Conservation (phyloP, 1,139 yeast species). For the Candida frijolesensis region DNA sequence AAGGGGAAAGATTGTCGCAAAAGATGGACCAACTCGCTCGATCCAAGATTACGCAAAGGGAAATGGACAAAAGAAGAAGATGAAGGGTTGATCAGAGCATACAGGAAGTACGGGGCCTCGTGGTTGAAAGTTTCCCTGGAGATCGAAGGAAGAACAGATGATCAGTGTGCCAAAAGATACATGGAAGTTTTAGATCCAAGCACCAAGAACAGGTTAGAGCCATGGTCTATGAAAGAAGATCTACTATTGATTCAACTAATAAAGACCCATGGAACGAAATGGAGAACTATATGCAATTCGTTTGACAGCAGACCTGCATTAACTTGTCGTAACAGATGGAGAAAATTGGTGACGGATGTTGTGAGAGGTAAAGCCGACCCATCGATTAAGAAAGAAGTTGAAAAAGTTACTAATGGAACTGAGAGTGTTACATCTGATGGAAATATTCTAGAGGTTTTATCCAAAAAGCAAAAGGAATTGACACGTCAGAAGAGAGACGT, state of each 20-base stretch:
- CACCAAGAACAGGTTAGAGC: slow-evolving; percentile 73
- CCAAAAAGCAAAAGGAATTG: slow-evolving; percentile 18
- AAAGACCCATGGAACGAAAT: slow-evolving; percentile 78
- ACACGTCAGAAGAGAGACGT: slow-evolving; percentile 5
- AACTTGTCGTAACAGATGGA: slow-evolving; percentile 91
- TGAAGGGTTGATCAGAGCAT: slow-evolving; percentile 61
- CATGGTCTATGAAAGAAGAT: slow-evolving; percentile 84
- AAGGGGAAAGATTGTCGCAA: slow-evolving; percentile 73
- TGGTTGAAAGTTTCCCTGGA: slow-evolving; percentile 85
- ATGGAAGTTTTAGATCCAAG: slow-evolving; percentile 85
- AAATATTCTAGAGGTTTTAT: slow-evolving; percentile 15
- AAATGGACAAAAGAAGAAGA: slow-evolving; percentile 92
- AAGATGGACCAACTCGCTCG: slow-evolving; percentile 78
- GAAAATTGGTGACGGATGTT: slow-evolving; percentile 78
- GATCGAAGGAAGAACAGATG: slow-evolving; percentile 87
- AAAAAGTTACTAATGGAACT: slow-evolving; percentile 30
- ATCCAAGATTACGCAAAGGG: slow-evolving; percentile 81
- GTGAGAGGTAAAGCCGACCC: slow-evolving; percentile 60
- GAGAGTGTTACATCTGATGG: slow-evolving; percentile 3
- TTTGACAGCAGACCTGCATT: slow-evolving; percentile 83
- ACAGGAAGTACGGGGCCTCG: slow-evolving; percentile 67
- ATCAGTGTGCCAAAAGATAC: slow-evolving; percentile 91
- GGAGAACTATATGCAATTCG: slow-evolving; percentile 78
- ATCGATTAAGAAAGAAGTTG: slow-evolving; percentile 37
- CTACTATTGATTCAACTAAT: slow-evolving; percentile 64